Percentiles rank a stretch among this genome's conserved stretches.
Conservation (phyloP, 129 eudicot genomes). For the Kitagawia praeruptora region DNA sequence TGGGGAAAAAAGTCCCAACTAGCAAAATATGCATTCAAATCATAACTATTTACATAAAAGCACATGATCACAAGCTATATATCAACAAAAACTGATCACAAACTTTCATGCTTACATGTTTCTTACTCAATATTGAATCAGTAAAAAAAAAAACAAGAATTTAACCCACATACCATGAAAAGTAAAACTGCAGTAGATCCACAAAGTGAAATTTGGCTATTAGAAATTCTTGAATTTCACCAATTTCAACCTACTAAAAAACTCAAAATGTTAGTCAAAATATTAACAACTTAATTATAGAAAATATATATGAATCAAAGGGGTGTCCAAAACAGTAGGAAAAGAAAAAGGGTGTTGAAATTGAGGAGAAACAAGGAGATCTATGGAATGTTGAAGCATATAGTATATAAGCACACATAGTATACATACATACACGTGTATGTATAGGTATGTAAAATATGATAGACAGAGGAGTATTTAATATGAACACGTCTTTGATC, state of each 20-base stretch:
- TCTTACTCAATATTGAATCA: not conserved
- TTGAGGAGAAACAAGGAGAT: constrained; percentile 1
- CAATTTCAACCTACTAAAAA: constrained; percentile 1
- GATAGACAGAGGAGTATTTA: not conserved
- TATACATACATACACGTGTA: not conserved
- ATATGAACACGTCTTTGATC: not conserved
- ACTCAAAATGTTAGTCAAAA: not conserved
- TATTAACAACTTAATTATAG: not conserved
- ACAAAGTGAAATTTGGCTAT: not conserved
- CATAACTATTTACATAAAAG: not conserved
- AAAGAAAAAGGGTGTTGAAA: constrained; percentile 5
- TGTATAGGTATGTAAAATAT: not conserved
- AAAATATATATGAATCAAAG: not conserved
- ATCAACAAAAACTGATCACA: not conserved
- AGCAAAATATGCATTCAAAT: not conserved
- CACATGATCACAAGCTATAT: not conserved
- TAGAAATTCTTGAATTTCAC: not conserved
- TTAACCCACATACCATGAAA: not conserved
- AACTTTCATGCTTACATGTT: not conserved
- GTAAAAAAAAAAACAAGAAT: not conserved
- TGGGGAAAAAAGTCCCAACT: not conserved
- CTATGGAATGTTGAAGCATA: not conserved
- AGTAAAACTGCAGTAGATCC: not conserved
- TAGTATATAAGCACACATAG: no score
- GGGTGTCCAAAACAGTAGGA: not conserved